Conservation (phyloP, 148 eudicot species). For the Vaccinium macrocarpon region DNA sequence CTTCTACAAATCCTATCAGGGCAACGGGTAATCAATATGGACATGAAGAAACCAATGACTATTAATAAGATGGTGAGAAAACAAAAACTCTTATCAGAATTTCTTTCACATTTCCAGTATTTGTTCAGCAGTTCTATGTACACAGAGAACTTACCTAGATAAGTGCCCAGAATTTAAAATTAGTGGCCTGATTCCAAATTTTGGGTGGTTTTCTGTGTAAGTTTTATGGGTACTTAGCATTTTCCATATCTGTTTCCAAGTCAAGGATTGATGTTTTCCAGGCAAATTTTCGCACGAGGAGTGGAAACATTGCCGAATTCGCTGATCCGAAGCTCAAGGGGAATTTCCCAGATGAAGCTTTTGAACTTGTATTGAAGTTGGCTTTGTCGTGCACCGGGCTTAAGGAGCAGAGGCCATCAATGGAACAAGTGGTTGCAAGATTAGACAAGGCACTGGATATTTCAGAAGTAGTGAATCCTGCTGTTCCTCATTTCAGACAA, state of each 20-base stretch:
- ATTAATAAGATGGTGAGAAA: conserved; percentile 38
- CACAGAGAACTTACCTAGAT: too few relatives aligned
- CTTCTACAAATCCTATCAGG: conserved; percentile 51
- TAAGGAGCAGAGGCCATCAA: conserved; percentile 48
- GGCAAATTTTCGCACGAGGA: conserved; percentile 24
- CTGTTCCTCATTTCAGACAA: not conserved
- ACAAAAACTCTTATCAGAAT: not conserved
- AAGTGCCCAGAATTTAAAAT: too few relatives aligned
- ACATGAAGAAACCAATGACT: conserved; percentile 37
- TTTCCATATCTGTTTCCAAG: not conserved
- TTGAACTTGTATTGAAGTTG: conserved; percentile 33
- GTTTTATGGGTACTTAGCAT: too few relatives aligned
- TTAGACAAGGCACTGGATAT: conserved; percentile 39
- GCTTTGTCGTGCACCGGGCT: conserved; percentile 45
- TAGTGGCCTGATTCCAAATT: too few relatives aligned
- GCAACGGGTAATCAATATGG: conserved; percentile 46
- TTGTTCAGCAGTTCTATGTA: too few relatives aligned
- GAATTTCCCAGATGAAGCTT: conserved; percentile 34
- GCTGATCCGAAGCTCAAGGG: conserved; percentile 33
- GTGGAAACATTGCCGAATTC: conserved; percentile 21
- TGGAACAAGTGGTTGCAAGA: conserved; percentile 41
- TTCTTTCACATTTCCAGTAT: not conserved
- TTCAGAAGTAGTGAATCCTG: conserved; percentile 14
- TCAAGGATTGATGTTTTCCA: not conserved
- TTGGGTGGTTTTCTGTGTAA: too few relatives aligned